phyloP scores from a whole-genome alignment of 371 early-diverging fungal genomes.

The Syncephalastrum sp. region DNA sequence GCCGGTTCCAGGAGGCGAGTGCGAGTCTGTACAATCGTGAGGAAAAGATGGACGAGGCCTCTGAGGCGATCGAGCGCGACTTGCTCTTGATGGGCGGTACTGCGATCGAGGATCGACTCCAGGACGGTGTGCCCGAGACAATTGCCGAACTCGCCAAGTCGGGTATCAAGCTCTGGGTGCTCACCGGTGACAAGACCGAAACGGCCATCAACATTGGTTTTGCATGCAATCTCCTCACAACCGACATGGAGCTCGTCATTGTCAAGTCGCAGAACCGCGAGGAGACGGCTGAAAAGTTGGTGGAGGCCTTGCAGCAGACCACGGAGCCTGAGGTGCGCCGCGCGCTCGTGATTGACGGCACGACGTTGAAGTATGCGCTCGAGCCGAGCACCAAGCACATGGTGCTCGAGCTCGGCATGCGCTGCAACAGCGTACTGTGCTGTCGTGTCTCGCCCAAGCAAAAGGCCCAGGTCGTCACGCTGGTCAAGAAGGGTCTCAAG shows the following conservation, averaged over 20 bases:
- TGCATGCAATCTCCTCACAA: slow-evolving; percentile 73
- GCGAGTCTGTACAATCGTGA: slow-evolving; percentile 80
- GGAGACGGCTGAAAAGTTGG: slow-evolving; percentile 50
- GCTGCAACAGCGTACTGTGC: slow-evolving; percentile 75
- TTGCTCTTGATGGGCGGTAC: slow-evolving; percentile 79
- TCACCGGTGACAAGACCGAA: slow-evolving; percentile 99
- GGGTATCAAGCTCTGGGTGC: slow-evolving; percentile 95
- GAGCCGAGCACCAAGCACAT: slow-evolving; percentile 52
- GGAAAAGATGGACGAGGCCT: slow-evolving; percentile 74
- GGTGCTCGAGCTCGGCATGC: slow-evolving; percentile 67
- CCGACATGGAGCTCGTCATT: slow-evolving; percentile 64
- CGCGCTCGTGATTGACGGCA: slow-evolving; percentile 91
- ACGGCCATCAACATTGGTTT: slow-evolving; percentile 97
- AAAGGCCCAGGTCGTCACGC: slow-evolving; percentile 80
- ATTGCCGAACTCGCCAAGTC: slow-evolving; percentile 85
- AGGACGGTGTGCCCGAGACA: slow-evolving; percentile 92
- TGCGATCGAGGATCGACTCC: slow-evolving; percentile 94
- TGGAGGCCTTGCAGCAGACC: slow-evolving; percentile 26
- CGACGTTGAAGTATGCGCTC: slow-evolving; percentile 78
- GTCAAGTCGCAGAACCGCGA: slow-evolving; percentile 64
- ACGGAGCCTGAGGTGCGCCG: slow-evolving; percentile 10
- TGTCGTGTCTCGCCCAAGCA: slow-evolving; percentile 90
- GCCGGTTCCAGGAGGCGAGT: slow-evolving; percentile 74
- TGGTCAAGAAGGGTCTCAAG: slow-evolving; percentile 56
- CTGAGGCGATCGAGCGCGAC: slow-evolving; percentile 78